Evolutionary conservation across 306 rosid genomes (phyloP).

Genomic region (Neltuma alba): DNA sequence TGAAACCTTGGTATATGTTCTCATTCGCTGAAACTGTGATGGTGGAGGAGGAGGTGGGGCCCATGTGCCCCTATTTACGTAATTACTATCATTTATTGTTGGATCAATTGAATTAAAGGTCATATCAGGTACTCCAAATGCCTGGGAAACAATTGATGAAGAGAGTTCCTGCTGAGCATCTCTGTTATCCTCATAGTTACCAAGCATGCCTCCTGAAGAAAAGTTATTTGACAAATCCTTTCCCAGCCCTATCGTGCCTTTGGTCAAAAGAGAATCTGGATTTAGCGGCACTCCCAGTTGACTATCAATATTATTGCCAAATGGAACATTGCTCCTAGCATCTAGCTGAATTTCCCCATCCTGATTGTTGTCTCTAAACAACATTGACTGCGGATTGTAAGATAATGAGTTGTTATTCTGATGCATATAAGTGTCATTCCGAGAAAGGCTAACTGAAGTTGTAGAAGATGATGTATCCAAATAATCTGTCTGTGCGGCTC

Average conservation of each 20-base stretch:
- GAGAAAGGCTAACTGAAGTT: conserved; percentile 84
- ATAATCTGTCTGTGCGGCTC: conserved; percentile 70
- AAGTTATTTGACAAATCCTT: conserved; percentile 67
- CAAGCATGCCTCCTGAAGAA: conserved; percentile 64
- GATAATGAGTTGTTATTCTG: conserved; percentile 64
- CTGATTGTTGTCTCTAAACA: conserved; percentile 71
- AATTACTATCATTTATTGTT: conserved; percentile 69
- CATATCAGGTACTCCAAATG: conserved; percentile 94
- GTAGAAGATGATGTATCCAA: conserved; percentile 97
- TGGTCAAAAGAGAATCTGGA: conserved; percentile 68
- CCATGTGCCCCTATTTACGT: conserved; percentile 77
- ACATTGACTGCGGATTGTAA: conserved; percentile 70
- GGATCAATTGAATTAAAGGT: conserved; percentile 87
- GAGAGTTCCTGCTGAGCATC: conserved; percentile 91
- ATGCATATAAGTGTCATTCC: conserved; percentile 67
- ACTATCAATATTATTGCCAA: conserved; percentile 57
- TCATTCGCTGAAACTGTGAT: conserved; percentile 77
- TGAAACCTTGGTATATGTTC: conserved; percentile 93
- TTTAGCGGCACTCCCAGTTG: conserved; percentile 60
- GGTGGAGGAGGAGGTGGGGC: conserved; percentile 69
- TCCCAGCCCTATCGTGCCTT: conserved; percentile 57
- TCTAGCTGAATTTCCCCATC: conserved; percentile 75
- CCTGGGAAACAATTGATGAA: conserved; percentile 84
- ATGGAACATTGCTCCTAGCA: conserved; percentile 62
- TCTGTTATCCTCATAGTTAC: conserved; percentile 59